Base-by-base conservation (phyloP, 225 moss, liverwort and hornwort species). In the Asterella californica region DNA sequence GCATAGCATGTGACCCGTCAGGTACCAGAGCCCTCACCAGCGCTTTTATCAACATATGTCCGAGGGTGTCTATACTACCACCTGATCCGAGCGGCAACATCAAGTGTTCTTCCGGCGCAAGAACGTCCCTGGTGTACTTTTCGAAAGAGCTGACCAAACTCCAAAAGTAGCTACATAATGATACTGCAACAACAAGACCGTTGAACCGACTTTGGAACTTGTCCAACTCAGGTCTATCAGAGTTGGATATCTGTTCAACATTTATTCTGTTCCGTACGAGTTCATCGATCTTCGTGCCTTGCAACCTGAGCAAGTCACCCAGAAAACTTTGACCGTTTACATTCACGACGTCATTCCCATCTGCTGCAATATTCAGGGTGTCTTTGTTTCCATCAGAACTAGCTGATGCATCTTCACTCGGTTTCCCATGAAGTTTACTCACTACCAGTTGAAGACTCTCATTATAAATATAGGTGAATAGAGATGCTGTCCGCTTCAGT, bases 81-180 rank as follows among this genome's bases (percentile, higher is more conserved):
- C 79, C 76, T 83, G 88, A 90, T 74, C 77, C 74, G 33, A 79
- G 74, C 78, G 85, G 90, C 72, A 87, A 84, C 46, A 12, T 15
- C 22, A 32, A 12, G 29, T 73, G 42, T 19, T 59, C 78, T 34
- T 61, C 67, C 9, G 50, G 46, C 47, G 9, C 6, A 52, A 52
- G 79, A 71, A 85, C 82, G 27, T 90, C 88, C 83, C 89, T 85
- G 47, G 83, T 88, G 64, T 83, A 73, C 19, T 81, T 80, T 79
- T 91, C 90, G 52, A 88, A 76, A 37, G 88, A 84, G 55, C 81
- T 81, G 61, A 78, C 88, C 79, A 90, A 87, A 87, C 90, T 90
- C 95, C 99, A 92, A 42, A 91, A 79, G 42, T 89, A 90, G 85
- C 89, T 91, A 68, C 81, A 84, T 42, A 94, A 64, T 75, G 86